Evolutionary conservation across 2,329 filamentous ascomycete species (phyloP).

Genomic region (Aquanectria penicillioides): DNA sequence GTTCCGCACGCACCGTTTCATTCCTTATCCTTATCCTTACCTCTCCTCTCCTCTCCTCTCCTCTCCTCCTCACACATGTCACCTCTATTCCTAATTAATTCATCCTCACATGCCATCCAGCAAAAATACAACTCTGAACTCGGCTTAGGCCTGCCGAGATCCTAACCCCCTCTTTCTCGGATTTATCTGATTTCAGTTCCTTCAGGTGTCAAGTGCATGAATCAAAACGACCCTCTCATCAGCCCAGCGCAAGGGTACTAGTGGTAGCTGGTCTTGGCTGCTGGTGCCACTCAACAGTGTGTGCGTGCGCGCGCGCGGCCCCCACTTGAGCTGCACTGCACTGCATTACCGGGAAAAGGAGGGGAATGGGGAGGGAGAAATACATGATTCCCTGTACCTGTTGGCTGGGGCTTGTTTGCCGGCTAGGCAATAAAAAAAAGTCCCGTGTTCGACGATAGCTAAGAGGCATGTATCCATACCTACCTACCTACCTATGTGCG

Average conservation of each 20-base stretch:
- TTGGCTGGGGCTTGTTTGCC: too few relatives aligned
- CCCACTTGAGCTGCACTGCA: neutral
- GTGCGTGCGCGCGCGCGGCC: neutral
- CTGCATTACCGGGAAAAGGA: conserved; percentile 9
- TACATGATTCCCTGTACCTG: conserved; percentile 1
- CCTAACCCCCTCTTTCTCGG: neutral
- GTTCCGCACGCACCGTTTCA: too few relatives aligned
- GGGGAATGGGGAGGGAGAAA: neutral
- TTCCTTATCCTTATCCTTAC: neutral
- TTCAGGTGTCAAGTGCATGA: conserved; percentile 4
- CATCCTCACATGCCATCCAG: too few relatives aligned
- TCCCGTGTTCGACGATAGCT: too few relatives aligned
- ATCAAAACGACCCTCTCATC: neutral
- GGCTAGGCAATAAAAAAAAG: too few relatives aligned
- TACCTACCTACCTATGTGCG: too few relatives aligned
- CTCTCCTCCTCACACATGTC: neutral
- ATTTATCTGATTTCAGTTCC: neutral
- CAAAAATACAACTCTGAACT: neutral
- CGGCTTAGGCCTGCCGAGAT: conserved; percentile 3
- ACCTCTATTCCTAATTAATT: too few relatives aligned
- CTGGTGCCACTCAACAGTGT: neutral
- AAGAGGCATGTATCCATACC: too few relatives aligned
- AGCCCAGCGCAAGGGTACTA: neutral
- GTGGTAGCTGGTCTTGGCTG: neutral
- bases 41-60: neutral